Percentiles rank a stretch among this genome's conserved stretches.
These are phyloP conservation scores for Aaosphaeria arxii DNA, from an alignment of 2,329 filamentous ascomycete genomes.

Conservation along the genomic window DNA sequence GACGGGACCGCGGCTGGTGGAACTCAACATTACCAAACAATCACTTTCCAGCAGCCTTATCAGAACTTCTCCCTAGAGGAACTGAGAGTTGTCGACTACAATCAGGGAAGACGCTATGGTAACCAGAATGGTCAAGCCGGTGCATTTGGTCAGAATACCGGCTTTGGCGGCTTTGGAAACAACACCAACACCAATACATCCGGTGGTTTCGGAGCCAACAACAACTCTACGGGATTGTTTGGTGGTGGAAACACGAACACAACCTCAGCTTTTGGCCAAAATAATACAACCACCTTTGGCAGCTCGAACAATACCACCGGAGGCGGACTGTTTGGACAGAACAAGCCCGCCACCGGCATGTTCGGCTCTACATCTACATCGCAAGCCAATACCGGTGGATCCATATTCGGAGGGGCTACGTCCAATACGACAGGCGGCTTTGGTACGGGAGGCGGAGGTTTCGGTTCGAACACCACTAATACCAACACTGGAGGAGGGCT, in stretches of 20 bases:
- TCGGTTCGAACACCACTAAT: slow-evolving; percentile 14
- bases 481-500: slow-evolving; percentile 37
- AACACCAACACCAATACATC: slow-evolving; percentile 34
- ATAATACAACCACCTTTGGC: slow-evolving; percentile 14
- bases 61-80: slow-evolving; percentile 85
- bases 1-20: slow-evolving; percentile 55
- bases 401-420: slow-evolving; percentile 31
- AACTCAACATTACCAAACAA: slow-evolving; percentile 71
- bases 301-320: slow-evolving; percentile 18
- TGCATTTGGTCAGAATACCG: slow-evolving; percentile 70
- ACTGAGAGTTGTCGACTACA: slow-evolving; percentile 73
- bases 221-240: slow-evolving; percentile 43
- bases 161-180: slow-evolving; percentile 48
- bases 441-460: slow-evolving; percentile 4
- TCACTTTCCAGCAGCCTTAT: slow-evolving; percentile 76
- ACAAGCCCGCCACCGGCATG: slow-evolving; percentile 36
- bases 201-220: slow-evolving; percentile 48
- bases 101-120: slow-evolving; percentile 78
- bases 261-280: slow-evolving; percentile 22
- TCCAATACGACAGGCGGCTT: slow-evolving; percentile 34
- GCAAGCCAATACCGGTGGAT: slow-evolving; percentile 23
- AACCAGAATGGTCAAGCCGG: slow-evolving; percentile 78
- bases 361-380: slow-evolving; percentile 38
- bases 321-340: slow-evolving; percentile 32
- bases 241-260: slow-evolving; percentile 34